Evolutionary conservation across 441 rosid genomes (phyloP).

Genomic region (Eruca vesicaria): DNA sequence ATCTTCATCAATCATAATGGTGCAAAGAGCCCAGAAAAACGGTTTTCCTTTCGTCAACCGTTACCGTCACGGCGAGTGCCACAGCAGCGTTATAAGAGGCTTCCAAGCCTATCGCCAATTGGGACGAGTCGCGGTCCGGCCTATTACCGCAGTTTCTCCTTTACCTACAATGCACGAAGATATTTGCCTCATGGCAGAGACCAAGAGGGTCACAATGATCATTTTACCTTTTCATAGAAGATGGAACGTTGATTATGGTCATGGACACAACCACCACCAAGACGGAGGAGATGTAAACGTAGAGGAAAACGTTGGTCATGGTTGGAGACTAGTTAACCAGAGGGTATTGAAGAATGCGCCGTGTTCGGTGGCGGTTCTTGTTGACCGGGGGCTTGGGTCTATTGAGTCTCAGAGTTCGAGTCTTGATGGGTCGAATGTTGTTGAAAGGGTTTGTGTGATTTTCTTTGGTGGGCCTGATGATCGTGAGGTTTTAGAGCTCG

Average conservation of each 20-base stretch:
- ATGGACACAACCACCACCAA: slow-evolving; percentile 21
- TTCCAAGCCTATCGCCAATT: slow-evolving; percentile 66
- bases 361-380: slow-evolving; percentile 73
- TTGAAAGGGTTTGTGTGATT: slow-evolving; percentile 53
- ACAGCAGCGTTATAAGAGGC: slow-evolving; percentile 50
- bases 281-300: slow-evolving; percentile 43
- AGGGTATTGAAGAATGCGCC: slow-evolving; percentile 66
- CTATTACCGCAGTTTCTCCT: slow-evolving; percentile 59
- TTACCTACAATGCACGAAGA: slow-evolving; percentile 75
- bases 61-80: slow-evolving; percentile 46
- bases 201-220: slow-evolving; percentile 57
- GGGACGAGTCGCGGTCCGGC: slow-evolving; percentile 57
- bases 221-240: slow-evolving; percentile 68
- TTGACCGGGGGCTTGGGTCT: slow-evolving; percentile 74
- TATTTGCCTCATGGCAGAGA: slow-evolving; percentile 71
- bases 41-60: slow-evolving; percentile 72
- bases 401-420: slow-evolving; percentile 32
- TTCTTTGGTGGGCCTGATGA: slow-evolving; percentile 85
- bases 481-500: slow-evolving; percentile 65
- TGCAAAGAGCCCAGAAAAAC: slow-evolving; percentile 53
- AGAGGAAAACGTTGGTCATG: slow-evolving; percentile 60
- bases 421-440: slow-evolving; percentile 19
- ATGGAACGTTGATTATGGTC: slow-evolving; percentile 40
- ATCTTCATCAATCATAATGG: slow-evolving; percentile 69
- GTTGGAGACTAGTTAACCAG: slow-evolving; percentile 68